phyloP scores from a whole-genome alignment of 495 filamentous ascomycete species.

The Penicillium coffeae region DNA sequence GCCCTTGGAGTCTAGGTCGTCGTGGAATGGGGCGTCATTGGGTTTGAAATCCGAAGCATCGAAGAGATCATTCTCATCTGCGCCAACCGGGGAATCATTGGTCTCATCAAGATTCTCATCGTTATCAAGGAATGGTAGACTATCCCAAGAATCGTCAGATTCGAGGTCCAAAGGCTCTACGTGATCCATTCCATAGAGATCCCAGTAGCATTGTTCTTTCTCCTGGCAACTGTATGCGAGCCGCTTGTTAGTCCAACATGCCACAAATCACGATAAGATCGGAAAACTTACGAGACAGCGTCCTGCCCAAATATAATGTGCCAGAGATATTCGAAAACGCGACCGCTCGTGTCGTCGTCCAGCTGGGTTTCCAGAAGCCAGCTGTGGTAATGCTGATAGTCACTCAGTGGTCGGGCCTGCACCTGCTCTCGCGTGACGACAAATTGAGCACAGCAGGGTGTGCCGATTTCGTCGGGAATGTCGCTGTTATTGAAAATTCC shows the following conservation, averaged over 20 bases:
- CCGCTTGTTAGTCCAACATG: conserved; percentile 11
- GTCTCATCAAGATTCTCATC: too few species aligned
- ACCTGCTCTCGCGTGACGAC: conserved; percentile 56
- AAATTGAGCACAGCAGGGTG: conserved; percentile 69
- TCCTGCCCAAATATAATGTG: conserved; percentile 58
- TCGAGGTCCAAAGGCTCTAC: conserved; percentile 3
- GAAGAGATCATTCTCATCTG: background rate
- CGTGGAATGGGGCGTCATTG: too few species aligned
- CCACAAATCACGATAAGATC: background rate
- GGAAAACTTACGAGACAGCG: conserved; percentile 29
- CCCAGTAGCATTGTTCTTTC: conserved; percentile 25
- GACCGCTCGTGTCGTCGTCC: conserved; percentile 53
- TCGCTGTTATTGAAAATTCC: conserved; percentile 43
- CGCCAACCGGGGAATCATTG: background rate
- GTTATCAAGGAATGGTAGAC: background rate
- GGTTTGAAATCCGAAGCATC: too few species aligned
- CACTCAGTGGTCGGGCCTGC: conserved; percentile 38
- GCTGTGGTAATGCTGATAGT: conserved; percentile 52
- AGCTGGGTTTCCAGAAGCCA: conserved; percentile 61
- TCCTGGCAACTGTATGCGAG: conserved; percentile 26
- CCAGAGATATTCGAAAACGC: conserved; percentile 71
- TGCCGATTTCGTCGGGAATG: conserved; percentile 44
- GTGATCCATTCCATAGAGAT: conserved; percentile 29
- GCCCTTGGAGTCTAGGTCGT: too few species aligned
- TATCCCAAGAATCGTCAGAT: background rate